Percentiles rank a stretch among this genome's conserved stretches.
Conservation (phyloP, 495 filamentous ascomycete species). For the Penicilliopsis zonata region DNA sequence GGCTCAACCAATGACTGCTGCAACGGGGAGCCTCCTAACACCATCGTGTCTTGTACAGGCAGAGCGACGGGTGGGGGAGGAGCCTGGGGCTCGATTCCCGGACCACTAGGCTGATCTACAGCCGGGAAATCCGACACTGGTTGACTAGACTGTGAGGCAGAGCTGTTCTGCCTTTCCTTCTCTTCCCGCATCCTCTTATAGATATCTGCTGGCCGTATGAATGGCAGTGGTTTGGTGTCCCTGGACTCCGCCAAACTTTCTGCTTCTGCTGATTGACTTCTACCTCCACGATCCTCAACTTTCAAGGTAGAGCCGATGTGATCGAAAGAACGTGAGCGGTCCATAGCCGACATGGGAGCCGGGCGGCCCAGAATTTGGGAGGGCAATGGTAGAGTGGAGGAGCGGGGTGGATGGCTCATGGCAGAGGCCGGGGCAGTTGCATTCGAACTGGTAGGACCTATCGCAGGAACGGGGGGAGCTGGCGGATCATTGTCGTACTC, state of each 20-base stretch:
- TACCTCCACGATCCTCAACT: constrained; percentile 17
- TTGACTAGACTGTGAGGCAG: constrained; percentile 35
- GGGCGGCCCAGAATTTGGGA: constrained; percentile 13
- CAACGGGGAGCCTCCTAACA: no score
- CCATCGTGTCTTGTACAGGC: no score
- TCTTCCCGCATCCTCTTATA: constrained; percentile 65
- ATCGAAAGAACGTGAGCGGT: constrained; percentile 30
- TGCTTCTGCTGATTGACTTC: constrained; percentile 35
- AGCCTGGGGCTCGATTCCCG: no score
- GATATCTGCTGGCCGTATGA: constrained; percentile 68
- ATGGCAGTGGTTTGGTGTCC: constrained; percentile 40
- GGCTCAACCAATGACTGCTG: no score
- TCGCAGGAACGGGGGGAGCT: constrained; percentile 35
- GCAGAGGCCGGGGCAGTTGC: no score
- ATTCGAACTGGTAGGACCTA: no score
- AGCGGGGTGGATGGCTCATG: no score
- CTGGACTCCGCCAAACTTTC: constrained; percentile 15
- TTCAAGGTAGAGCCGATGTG: constrained; percentile 9
- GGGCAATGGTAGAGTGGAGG: no score
- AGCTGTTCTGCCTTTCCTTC: constrained; percentile 38
- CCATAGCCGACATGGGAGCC: constrained; percentile 8
- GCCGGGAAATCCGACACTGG: not conserved
- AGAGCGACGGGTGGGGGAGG: no score
- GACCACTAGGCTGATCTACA: constrained; percentile 8
- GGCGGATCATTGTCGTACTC: constrained; percentile 57